Base-by-base conservation (phyloP, 306 rosid species). In the Ceratonia siliqua region DNA sequence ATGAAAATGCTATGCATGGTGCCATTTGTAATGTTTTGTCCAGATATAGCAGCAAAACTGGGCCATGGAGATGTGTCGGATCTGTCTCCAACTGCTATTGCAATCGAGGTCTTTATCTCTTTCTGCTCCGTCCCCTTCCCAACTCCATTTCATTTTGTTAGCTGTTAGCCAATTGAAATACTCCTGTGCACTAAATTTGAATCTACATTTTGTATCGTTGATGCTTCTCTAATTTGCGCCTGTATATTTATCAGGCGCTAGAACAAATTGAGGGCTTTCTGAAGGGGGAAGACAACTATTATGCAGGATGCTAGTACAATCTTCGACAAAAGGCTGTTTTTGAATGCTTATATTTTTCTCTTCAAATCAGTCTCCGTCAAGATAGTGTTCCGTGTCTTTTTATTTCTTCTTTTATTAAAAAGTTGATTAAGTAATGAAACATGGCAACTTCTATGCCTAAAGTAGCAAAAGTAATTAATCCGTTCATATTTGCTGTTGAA, bases 31-130 rank as follows among this genome's bases (percentile, higher is more conserved):
- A 1, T 69, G 58, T 73, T 72, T 56, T 55, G 18, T 78, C 69
- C 92, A 95, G 99, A 84, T 33, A 85, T 95, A 70, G 99, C 98
- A 17, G 80, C 84, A 57, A 87, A 95, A 80, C 75, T 70, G 69
- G 96, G 93, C 14, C 77, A 25, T 38, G 17, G 74, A 75, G 96
- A 90, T 79, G 89, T 89, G 22, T 86, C 75, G 2, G 82, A 85
- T 83, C 79, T 95, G 79, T 83, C 99, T 1, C 99, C 99, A 41
- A 68, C 81, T 21, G 88, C 75, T 59, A 90, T 95, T 62, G 98
- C 97, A 59, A 73, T 92, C 70, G 99, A 92, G 99, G 99, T 92
- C 71, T 69, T 41, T 42, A 84, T 59, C 74, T 56, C 45, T 78
- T 77, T 69, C 76, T 53, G 53, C 68, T 74, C 52, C 62, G 18